Percentiles rank a stretch among this genome's conserved stretches.
phyloP scores from a whole-genome alignment of 2,329 filamentous ascomycete genomes.

The Periconia sp. region DNA sequence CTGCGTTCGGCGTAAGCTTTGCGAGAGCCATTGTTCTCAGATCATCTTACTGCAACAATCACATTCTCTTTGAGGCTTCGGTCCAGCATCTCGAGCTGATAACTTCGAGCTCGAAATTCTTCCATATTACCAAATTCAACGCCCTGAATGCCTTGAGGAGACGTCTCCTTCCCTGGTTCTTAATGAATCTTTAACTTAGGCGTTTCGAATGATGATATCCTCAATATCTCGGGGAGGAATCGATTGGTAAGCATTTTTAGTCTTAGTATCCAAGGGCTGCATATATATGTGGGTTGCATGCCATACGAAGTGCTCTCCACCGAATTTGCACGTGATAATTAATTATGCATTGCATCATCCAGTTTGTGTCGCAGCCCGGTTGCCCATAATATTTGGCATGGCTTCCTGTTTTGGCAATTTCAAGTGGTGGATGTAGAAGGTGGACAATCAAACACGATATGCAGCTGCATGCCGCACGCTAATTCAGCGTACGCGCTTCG shows the following conservation, averaged over 20 bases:
- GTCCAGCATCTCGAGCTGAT: constrained; percentile 47
- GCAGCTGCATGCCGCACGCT: background rate
- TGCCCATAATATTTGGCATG: too few species aligned
- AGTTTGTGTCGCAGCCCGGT: too few species aligned
- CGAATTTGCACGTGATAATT: background rate
- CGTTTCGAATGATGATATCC: background rate
- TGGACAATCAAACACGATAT: background rate
- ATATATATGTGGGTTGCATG: background rate
- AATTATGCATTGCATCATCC: background rate
- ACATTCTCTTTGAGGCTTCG: constrained; percentile 41
- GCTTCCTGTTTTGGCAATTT: background rate
- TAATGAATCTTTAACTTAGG: background rate
- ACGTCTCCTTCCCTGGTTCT: background rate
- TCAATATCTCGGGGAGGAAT: background rate
- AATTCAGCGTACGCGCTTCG: constrained; percentile 2
- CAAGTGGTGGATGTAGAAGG: background rate
- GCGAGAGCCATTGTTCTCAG: background rate
- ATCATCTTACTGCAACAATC: constrained; percentile 36
- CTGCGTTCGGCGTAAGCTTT: background rate
- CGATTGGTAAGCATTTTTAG: background rate
- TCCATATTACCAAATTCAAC: background rate
- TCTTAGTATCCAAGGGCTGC: background rate
- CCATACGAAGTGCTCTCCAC: background rate
- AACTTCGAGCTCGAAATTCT: constrained; percentile 31
- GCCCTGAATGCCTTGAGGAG: background rate